phyloP scores from a whole-genome alignment of 164 flowering plant species.

The Stephania yunnanensis region DNA sequence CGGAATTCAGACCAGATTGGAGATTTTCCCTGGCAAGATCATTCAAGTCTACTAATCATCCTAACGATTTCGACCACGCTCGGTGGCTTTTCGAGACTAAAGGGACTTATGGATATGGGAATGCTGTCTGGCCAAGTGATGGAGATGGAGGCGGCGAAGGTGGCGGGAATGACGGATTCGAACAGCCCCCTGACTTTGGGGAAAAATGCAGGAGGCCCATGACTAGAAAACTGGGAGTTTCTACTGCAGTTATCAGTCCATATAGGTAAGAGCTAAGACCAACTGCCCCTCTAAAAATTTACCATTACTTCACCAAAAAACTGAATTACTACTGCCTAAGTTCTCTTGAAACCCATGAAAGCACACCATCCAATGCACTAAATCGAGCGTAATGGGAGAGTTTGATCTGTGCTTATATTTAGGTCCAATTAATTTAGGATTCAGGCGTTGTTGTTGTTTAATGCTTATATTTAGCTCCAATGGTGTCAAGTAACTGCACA shows the following conservation, averaged over 20 bases:
- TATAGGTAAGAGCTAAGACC: conserved; percentile 72
- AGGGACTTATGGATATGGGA: conserved; percentile 93
- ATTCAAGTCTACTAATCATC: conserved; percentile 48
- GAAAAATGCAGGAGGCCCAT: conserved; percentile 58
- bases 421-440: too few relatives aligned
- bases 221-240: conserved; percentile 65
- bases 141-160: conserved; percentile 49
- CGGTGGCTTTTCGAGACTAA: conserved; percentile 84
- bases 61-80: conserved; percentile 69
- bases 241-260: conserved; percentile 84
- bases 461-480: background rate
- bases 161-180: conserved; percentile 40
- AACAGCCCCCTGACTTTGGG: conserved; percentile 66
- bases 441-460: background rate
- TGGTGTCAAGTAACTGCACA: background rate
- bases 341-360: background rate
- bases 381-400: too few relatives aligned
- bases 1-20: conserved; percentile 37
- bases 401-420: too few relatives aligned
- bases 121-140: conserved; percentile 87
- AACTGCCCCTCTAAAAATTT: background rate
- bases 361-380: background rate
- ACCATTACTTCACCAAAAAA: background rate
- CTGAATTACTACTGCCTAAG: background rate
- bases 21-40: conserved; percentile 69